These are phyloP conservation scores for Cupressus sempervirens DNA, from an alignment of 75 land plant species.

Conservation along the genomic window DNA sequence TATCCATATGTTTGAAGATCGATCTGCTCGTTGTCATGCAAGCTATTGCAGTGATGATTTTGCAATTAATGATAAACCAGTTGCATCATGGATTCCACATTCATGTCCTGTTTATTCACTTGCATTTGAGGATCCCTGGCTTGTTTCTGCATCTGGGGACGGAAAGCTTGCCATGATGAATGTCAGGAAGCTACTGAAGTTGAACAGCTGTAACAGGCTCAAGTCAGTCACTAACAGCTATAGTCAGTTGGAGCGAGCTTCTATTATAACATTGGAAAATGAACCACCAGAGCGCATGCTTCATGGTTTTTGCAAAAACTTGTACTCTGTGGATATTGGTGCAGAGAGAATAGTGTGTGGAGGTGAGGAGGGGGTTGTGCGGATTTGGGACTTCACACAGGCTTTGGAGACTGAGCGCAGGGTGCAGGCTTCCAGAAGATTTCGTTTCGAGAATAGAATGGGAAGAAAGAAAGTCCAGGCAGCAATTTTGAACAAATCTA, in stretches of 20 bases:
- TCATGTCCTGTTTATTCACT: conserved; percentile 70
- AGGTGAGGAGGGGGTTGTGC: conserved; percentile 77
- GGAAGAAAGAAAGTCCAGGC: conserved; percentile 46
- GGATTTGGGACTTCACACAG: conserved; percentile 90
- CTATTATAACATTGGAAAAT: conserved; percentile 12
- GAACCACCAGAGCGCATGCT: conserved; percentile 86
- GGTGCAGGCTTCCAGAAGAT: conserved; percentile 57
- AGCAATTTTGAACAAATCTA: conserved; percentile 35
- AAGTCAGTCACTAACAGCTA: not conserved
- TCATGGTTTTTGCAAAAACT: conserved; percentile 58
- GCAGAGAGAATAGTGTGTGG: conserved; percentile 88
- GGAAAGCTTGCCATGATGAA: conserved; percentile 88
- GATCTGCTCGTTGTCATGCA: not conserved
- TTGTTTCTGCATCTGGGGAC: conserved; percentile 89
- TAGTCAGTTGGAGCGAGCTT: not conserved
- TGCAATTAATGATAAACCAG: conserved; percentile 14
- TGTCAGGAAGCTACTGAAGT: conserved; percentile 67
- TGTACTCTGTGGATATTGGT: conserved; percentile 79
- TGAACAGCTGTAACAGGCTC: conserved; percentile 5
- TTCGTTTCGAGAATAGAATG: conserved; percentile 57
- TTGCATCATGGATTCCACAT: conserved; percentile 86
- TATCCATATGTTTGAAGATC: conserved; percentile 84
- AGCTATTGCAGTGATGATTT: not conserved
- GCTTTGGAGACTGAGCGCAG: conserved; percentile 81
- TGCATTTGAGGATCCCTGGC: conserved; percentile 98